These are phyloP conservation scores for Phanerodontia chrysosporium DNA, from an alignment of 768 basidiomycete genomes.

Conservation along the genomic window DNA sequence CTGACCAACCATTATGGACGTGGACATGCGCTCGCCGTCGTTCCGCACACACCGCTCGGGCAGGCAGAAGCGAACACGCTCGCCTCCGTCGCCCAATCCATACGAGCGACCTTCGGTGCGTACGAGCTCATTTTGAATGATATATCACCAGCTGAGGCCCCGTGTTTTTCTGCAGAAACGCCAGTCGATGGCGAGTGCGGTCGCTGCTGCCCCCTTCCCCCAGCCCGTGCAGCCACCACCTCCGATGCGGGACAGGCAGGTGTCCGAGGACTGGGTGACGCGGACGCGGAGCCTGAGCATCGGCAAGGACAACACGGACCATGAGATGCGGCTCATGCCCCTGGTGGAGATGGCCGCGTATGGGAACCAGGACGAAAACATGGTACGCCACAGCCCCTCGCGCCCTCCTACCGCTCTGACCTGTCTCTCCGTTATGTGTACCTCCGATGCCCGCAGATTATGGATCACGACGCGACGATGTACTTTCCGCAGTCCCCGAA, in stretches of 20 bases:
- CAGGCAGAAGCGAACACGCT: conserved; percentile 53
- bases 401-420: no score
- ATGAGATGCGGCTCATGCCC: not conserved
- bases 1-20: conserved; percentile 39
- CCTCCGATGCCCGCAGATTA: not conserved
- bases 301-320: conserved; percentile 20
- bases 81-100: conserved; percentile 47
- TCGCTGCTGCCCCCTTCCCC: conserved; percentile 19
- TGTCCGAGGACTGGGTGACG: conserved; percentile 71
- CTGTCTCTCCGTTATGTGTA: no score
- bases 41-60: conserved; percentile 19
- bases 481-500: not conserved
- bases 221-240: conserved; percentile 19
- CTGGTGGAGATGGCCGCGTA: not conserved
- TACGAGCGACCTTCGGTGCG: conserved; percentile 54
- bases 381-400: conserved; percentile 3
- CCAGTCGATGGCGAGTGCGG: conserved; percentile 33
- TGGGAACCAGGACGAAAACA: conserved; percentile 1
- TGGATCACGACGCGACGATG: conserved; percentile 2
- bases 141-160: no score
- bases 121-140: no score
- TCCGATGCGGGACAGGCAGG: conserved; percentile 21
- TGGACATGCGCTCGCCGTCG: conserved; percentile 45
- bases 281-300: conserved; percentile 68
- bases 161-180: conserved; percentile 63